Percentiles rank a stretch among this genome's conserved stretches.
Evolutionary conservation across 148 eudicot species (phyloP).

Genomic region (Dysphania ambrosioides): DNA sequence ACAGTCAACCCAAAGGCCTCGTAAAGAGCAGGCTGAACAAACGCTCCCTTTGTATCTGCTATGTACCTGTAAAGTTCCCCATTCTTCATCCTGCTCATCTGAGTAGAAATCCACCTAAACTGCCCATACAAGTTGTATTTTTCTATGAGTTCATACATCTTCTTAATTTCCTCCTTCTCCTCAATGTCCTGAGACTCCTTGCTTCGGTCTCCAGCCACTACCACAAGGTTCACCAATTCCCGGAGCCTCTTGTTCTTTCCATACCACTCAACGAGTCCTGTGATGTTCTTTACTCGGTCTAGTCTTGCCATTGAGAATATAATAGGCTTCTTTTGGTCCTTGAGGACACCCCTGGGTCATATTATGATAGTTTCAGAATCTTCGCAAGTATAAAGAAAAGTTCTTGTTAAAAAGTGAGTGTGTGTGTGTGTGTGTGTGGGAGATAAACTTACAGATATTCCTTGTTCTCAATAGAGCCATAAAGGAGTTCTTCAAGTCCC

Average conservation of each 20-base stretch:
- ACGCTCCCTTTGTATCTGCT: slow-evolving; percentile 81
- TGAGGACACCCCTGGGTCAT: slow-evolving; percentile 57
- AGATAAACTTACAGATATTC: slow-evolving; percentile 64
- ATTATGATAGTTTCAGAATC: slow-evolving; percentile 1
- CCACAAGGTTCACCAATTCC: slow-evolving; percentile 86
- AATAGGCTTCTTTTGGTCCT: slow-evolving; percentile 84
- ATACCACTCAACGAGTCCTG: slow-evolving; percentile 90
- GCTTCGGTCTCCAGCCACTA: slow-evolving; percentile 90
- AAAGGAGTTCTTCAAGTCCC: slow-evolving; percentile 82
- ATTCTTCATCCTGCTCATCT: slow-evolving; percentile 79
- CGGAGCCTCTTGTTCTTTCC: slow-evolving; percentile 69
- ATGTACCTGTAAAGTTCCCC: slow-evolving; percentile 91
- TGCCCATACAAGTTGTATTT: slow-evolving; percentile 71
- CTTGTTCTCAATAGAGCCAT: slow-evolving; percentile 60
- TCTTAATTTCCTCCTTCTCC: slow-evolving; percentile 92
- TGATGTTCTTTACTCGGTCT: slow-evolving; percentile 87
- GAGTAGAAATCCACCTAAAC: slow-evolving; percentile 93
- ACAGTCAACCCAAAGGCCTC: slow-evolving; percentile 97
- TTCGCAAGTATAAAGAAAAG: not conserved
- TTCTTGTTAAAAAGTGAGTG: not conserved
- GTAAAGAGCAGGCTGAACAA: slow-evolving; percentile 88
- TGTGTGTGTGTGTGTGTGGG: too few relatives aligned
- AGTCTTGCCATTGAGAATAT: slow-evolving; percentile 93
- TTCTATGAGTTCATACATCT: slow-evolving; percentile 78
- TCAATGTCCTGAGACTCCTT: slow-evolving; percentile 92